Base-by-base conservation (phyloP, 169 alveolate genomes). In the Plasmodium falciparum region DNA sequence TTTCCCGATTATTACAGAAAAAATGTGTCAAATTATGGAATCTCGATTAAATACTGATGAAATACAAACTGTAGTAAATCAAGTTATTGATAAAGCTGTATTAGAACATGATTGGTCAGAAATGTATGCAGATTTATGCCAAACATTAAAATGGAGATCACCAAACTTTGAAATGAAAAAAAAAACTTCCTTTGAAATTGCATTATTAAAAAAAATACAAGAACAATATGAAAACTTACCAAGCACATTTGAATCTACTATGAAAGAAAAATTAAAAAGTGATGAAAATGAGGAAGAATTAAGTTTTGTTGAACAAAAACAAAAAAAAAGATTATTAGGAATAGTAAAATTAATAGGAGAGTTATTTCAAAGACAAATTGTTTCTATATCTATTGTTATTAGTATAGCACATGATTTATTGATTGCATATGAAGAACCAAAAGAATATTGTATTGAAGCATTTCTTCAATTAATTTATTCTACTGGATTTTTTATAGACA, bases 111-210 rank as follows among this genome's bases (percentile, higher is more conserved):
- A 97, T 47, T 97, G 97, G 97, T 95, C 98, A 9, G 98, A 97
- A 78, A 97, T 97, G 98, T 97, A 97, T 71, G 97, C 98, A 0
- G 98, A 97, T 88, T 89, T 97, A 52, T 96, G 98, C 92, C 97
- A 95, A 88, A 92, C 95, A 13, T 89, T 95, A 33, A 89, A 74
- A 78, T 95, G 97, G 97, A 86, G 97, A 15, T 93, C 97, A 3
- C 95, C 95, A 22, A 91, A 92, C n/a, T 93, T 91, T 58, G 95
- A 93, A 17, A 91, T 75, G 33, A 93, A 76, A 39, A 95, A 92
- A 26, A 95, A 95, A 72, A 83, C 93, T 13, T 85, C 97, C n/a
- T 94, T 95, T 39, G 95, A 95, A 12, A 83, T 94, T 54, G 95
- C 95, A 8, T 91, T 93, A 47, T 90, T 94, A 29, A 93, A 88